Base-by-base conservation (phyloP, 441 rosid species). In the Populus hybrid region DNA sequence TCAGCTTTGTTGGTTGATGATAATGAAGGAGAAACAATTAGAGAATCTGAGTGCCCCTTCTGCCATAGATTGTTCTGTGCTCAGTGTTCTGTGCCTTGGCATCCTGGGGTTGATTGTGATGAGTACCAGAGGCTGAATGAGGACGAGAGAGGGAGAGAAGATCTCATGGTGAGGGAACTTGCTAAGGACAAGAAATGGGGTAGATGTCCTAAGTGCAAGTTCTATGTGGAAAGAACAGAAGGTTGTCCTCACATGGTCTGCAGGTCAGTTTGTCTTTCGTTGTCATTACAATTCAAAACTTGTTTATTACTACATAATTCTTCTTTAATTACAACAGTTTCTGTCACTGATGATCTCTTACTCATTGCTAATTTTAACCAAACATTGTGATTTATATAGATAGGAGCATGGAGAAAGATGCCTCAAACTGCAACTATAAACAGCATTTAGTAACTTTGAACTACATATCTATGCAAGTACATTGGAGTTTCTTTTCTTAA, bases 1-100 rank as follows among this genome's bases (percentile, higher is more conserved):
- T 85, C 89, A 2, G 84, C 73, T 9, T 0, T 82, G 75, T 18
- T 86, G 85, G 36, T 86, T 36, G 59, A 74, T n/a, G 90, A 87
- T 0, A 70, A 75, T 19, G 82, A 40, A 6, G 85, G 71, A 9
- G 78, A 71, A 24, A 67, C 38, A 1, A 75, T 87, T 4, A 81
- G 59, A n/a, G 79, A 76, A 72, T 78, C 87, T 0, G 88, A 86
- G 63, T 89, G 89, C 40, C 89, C 85, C 1, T 61, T 36, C 21
- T 89, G 89, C 69, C 84, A 84, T 35, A 83, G 92, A 53, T 61
- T 84, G 85, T 86, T 89, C 72, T 89, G 88, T 67, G 88, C 83
- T 0, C 78, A n/a, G 46, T 89, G 89, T 18, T n/a, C 63, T 32
- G 88, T 83, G 1, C 79, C 90, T 1, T 87, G 92, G 92, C 90